These are phyloP conservation scores for Ammopiptanthus mongolicus DNA, from an alignment of 306 rosid species.

Conservation along the genomic window DNA sequence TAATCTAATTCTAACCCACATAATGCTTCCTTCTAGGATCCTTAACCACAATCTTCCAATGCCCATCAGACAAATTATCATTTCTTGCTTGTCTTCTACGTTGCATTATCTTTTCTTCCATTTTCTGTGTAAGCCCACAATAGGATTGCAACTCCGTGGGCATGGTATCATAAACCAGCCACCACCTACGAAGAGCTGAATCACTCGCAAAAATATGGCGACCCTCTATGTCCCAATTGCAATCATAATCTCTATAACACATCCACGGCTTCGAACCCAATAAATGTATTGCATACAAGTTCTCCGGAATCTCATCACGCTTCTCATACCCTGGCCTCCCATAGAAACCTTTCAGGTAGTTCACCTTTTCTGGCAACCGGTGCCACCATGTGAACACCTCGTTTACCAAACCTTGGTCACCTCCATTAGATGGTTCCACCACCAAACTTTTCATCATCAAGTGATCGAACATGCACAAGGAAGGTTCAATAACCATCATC, in stretches of 20 bases:
- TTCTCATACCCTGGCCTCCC: not conserved
- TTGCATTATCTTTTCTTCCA: slow-evolving; percentile 34
- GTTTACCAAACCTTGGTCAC: slow-evolving; percentile 71
- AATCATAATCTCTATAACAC: slow-evolving; percentile 73
- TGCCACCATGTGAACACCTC: slow-evolving; percentile 81
- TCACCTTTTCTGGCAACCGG: slow-evolving; percentile 39
- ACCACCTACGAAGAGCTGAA: slow-evolving; percentile 53
- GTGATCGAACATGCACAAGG: slow-evolving; percentile 45
- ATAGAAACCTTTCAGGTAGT: slow-evolving; percentile 32
- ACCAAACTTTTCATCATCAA: slow-evolving; percentile 33
- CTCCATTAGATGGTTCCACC: slow-evolving; percentile 55
- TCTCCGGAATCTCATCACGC: not conserved
- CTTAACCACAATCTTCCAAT: slow-evolving; percentile 47
- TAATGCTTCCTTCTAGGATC: slow-evolving; percentile 49
- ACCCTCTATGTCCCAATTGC: slow-evolving; percentile 58
- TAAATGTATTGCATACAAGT: slow-evolving; percentile 45
- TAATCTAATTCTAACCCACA: not conserved
- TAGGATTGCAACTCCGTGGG: slow-evolving; percentile 28
- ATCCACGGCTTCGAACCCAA: slow-evolving; percentile 79
- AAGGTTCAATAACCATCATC: slow-evolving; percentile 61
- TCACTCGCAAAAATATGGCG: slow-evolving; percentile 46
- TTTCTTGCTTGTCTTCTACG: slow-evolving; percentile 39
- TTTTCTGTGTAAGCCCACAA: slow-evolving; percentile 54
- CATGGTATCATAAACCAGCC: slow-evolving; percentile 58
- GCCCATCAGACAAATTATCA: slow-evolving; percentile 34